Evolutionary conservation across 805 yeast species (phyloP).

Genomic region (Schizosaccharomyces osmophilus): DNA sequence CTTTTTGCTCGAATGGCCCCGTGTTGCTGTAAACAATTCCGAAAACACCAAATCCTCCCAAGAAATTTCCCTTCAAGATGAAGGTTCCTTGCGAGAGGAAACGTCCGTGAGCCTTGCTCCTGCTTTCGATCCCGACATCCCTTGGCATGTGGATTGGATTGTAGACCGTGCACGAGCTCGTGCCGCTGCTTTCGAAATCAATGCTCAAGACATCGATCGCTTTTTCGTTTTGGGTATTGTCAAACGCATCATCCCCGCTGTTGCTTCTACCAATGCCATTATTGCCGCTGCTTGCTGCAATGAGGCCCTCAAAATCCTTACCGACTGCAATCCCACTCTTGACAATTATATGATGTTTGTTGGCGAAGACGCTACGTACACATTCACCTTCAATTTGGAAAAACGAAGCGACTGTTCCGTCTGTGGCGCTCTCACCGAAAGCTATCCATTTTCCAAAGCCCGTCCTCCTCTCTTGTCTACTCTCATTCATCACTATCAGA

Average conservation of each 20-base stretch:
- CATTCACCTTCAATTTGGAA: constrained; percentile 44
- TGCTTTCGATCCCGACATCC: constrained; percentile 37
- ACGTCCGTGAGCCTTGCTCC: constrained; percentile 7
- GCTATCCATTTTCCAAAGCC: neutral
- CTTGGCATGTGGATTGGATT: constrained; percentile 42
- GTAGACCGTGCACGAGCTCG: constrained; percentile 28
- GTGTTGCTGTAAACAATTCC: constrained; percentile 15
- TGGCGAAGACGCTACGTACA: constrained; percentile 57
- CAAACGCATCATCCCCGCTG: constrained; percentile 78
- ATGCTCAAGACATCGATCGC: constrained; percentile 36
- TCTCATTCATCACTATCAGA: neutral
- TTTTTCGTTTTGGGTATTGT: constrained; percentile 58
- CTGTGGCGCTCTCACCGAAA: constrained; percentile 27
- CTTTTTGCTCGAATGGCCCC: constrained; percentile 49
- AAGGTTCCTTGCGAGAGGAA: constrained; percentile 12
- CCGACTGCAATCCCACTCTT: constrained; percentile 40
- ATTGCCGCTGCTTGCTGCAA: constrained; percentile 62
- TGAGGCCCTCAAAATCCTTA: constrained; percentile 57
- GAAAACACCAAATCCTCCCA: constrained; percentile 3
- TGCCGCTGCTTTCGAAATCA: constrained; percentile 39
- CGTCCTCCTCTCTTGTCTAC: neutral
- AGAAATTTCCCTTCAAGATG: neutral
- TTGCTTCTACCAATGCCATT: constrained; percentile 81
- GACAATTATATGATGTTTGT: constrained; percentile 69
- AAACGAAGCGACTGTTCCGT: constrained; percentile 44